Evolutionary conservation across 75 land plant species (phyloP), one percentile per base, ranked within the genome.

Genomic region (Cunninghamia lanceolata): DNA sequence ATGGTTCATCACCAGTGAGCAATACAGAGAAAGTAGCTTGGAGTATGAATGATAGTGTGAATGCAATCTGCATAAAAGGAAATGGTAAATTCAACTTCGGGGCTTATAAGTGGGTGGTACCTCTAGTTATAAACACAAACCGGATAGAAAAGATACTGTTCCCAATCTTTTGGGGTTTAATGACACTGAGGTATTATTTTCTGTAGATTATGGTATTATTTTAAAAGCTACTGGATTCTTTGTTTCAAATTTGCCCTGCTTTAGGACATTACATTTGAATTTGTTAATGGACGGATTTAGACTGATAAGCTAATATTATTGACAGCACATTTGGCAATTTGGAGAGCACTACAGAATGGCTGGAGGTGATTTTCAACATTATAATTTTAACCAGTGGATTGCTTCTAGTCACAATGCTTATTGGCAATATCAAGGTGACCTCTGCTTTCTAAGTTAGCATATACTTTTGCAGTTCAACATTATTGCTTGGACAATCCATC

Each of bases 141-240:
- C 88, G 95, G 0, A 79, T 94, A 53, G 95, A 93, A 77, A 94
- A 92, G 79, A 88, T 98, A 25, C 85, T 91, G 25, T 91, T 93
- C 77, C 99, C 99, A 25, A 92, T 96, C 63, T 98, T 98, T 78
- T 98, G 99, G 99, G 99, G 99, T 83, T 90, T 98, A n/a, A 98
- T 98, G 99, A 98, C 99, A 34, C 88, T 98, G 7, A 98, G 99
- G 99, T 98, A 89, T 47, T 66, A 32, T 34, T 59, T 2, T 35
- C 21, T 63, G 16, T 77, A 13, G n/a, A 52, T 38, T 38, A 77
- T 38, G 40, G 80, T 16, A 15, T 79, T 11, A 43, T 43, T 28
- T 13, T 13, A 28, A 3, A 43, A 80, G 50, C n/a, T 9, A 3
- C 1, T 30, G 28, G 42, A 42, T 19, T 56, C 14, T 82, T 82